Conservation (phyloP, 202 grass and related monocot species). For the Zizania palustris region DNA sequence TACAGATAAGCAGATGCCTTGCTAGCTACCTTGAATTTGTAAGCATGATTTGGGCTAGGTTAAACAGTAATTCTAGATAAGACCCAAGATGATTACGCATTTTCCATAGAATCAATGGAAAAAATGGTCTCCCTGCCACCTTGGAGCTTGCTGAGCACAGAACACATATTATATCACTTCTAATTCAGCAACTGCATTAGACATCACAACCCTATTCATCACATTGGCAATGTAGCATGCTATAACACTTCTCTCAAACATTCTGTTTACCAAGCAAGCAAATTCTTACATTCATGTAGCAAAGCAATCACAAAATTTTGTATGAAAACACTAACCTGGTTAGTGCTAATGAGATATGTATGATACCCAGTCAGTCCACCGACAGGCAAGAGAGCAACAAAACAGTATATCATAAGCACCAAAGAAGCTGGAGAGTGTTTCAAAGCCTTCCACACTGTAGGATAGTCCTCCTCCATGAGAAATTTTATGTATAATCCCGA, state of each 20-base stretch:
- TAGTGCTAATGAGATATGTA: constrained; percentile 85
- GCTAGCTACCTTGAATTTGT: too few species aligned
- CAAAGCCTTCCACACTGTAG: constrained; percentile 90
- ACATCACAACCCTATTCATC: constrained; percentile 16
- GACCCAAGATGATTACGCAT: not conserved
- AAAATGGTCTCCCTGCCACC: not conserved
- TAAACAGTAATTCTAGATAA: too few species aligned
- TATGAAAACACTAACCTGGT: constrained; percentile 58
- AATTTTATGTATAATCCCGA: constrained; percentile 74
- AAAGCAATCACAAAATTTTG: constrained; percentile 20
- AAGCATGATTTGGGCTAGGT: too few species aligned
- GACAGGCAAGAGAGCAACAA: constrained; percentile 88
- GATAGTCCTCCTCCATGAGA: constrained; percentile 63
- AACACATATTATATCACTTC: constrained; percentile 29
- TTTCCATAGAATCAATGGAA: not conserved
- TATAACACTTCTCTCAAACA: not conserved
- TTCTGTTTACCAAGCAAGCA: not conserved
- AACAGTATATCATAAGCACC: constrained; percentile 80
- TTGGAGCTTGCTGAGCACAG: not conserved
- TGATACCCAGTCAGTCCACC: constrained; percentile 90
- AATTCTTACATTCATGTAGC: constrained; percentile 5
- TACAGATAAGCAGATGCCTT: too few species aligned
- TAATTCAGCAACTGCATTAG: not conserved
- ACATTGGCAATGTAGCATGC: constrained; percentile 28
- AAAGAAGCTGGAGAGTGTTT: constrained; percentile 82